These are phyloP conservation scores for Paramecium octaurelia DNA, from an alignment of 73 alveolate species.

Conservation along the genomic window DNA sequence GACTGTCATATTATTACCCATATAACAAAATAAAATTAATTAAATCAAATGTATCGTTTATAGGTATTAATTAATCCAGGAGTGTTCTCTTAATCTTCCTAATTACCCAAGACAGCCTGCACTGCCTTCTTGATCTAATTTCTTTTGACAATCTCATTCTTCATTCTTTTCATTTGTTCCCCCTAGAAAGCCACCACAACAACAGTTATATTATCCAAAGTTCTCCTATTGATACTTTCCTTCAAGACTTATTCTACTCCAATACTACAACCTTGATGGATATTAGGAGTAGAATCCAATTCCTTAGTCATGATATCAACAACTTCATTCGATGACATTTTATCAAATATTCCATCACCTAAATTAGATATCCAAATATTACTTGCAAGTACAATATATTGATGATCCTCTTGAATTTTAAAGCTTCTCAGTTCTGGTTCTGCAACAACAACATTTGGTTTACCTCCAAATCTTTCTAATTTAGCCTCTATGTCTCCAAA, in stretches of 20 bases:
- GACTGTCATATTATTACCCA: slow-evolving; percentile 29
- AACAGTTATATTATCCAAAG: slow-evolving; percentile 95
- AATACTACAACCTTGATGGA: slow-evolving; percentile 88
- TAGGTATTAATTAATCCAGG: slow-evolving; percentile 1
- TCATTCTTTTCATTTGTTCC: slow-evolving; percentile 11
- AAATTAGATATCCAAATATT: not conserved
- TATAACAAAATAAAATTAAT: not conserved
- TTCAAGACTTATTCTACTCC: slow-evolving; percentile 92
- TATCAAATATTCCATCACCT: slow-evolving; percentile 98
- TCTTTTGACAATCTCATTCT: not conserved
- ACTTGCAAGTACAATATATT: slow-evolving; percentile 73
- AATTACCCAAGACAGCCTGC: not conserved
- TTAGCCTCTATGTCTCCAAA: slow-evolving; percentile 98
- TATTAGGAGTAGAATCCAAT: slow-evolving; percentile 34
- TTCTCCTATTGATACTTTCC: slow-evolving; percentile 83
- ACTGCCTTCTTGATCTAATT: not conserved
- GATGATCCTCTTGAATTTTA: slow-evolving; percentile 78
- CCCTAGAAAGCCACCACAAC: slow-evolving; percentile 82
- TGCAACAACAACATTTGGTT: slow-evolving; percentile 91
- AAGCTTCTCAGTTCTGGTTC: slow-evolving; percentile 90
- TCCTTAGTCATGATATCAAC: slow-evolving; percentile 72
- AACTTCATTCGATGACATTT: slow-evolving; percentile 90
- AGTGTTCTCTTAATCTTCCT: not conserved
- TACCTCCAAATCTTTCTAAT: slow-evolving; percentile 90
- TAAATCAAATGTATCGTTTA: not conserved